Evolutionary conservation across 169 alveolate genomes (phyloP).

Genomic region (Eimeria mitis): DNA sequence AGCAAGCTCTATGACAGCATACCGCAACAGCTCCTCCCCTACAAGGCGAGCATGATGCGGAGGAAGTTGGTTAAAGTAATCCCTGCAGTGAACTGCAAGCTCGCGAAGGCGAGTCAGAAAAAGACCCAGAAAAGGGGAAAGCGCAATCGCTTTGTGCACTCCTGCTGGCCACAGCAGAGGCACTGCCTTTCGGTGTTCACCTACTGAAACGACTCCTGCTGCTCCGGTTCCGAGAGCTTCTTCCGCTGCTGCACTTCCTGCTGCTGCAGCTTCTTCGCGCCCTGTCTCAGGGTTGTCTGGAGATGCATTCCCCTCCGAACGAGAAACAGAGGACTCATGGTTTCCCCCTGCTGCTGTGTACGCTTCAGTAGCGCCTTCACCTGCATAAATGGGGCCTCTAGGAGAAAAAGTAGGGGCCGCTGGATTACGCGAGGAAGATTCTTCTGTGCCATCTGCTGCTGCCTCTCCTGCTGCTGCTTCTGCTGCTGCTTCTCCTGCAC

Average conservation of each 20-base stretch:
- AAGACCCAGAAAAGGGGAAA: not conserved
- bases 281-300: not conserved
- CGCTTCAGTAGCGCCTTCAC: no score
- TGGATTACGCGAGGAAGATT: no score
- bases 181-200: not conserved
- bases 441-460: no score
- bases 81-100: not conserved
- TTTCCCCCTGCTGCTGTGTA: not conserved
- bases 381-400: no score
- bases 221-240: not conserved
- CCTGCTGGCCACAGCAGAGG: not conserved
- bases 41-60: not conserved
- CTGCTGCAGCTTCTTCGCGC: not conserved
- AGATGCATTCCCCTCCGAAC: not conserved
- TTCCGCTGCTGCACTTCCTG: not conserved
- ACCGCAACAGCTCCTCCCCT: not conserved
- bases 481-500: not conserved
- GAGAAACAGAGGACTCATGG: not conserved
- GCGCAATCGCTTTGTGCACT: not conserved
- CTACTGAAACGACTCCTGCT: not conserved
- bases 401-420: no score
- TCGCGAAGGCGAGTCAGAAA: not conserved
- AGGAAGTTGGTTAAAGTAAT: not conserved
- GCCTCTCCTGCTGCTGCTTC: no score
- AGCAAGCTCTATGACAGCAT: not conserved